Evolutionary conservation across 2,329 filamentous ascomycete genomes (phyloP).

Genomic region (Monilinia fructigena): DNA sequence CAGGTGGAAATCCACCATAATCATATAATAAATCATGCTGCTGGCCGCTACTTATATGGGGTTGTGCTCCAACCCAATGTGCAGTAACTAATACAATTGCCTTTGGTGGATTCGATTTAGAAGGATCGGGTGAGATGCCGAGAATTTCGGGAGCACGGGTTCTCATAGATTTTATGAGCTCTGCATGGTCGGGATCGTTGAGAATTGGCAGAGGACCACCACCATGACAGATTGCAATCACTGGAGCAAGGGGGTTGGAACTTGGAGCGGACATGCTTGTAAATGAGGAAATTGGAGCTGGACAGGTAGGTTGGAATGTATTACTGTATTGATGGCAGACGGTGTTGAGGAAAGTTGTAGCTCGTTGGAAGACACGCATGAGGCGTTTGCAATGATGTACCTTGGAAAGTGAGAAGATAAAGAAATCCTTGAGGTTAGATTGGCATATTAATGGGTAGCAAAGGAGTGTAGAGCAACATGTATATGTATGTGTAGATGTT

Average conservation of each 20-base stretch:
- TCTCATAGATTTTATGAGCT: slow-evolving; percentile 52
- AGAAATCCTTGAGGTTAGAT: background rate
- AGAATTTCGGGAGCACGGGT: slow-evolving; percentile 56
- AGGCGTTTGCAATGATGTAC: background rate
- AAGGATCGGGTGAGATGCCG: slow-evolving; percentile 50
- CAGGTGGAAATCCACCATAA: slow-evolving; percentile 58
- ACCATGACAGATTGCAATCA: slow-evolving; percentile 34
- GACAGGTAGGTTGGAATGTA: slow-evolving; percentile 15
- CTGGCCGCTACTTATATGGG: slow-evolving; percentile 51
- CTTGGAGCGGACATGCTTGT: slow-evolving; percentile 8
- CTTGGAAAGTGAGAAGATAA: background rate
- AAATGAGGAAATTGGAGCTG: background rate
- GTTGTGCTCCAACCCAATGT: slow-evolving; percentile 65
- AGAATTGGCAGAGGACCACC: slow-evolving; percentile 57
- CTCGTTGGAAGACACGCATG: slow-evolving; percentile 5
- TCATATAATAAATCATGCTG: slow-evolving; percentile 55
- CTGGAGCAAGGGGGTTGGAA: slow-evolving; percentile 24
- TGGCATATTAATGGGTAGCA: background rate
- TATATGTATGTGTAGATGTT: background rate
- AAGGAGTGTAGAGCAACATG: slow-evolving; percentile 2
- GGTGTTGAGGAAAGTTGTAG: slow-evolving; percentile 1
- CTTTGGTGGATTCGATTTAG: slow-evolving; percentile 49
- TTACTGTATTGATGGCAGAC: slow-evolving; percentile 20
- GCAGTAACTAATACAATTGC: slow-evolving; percentile 75
- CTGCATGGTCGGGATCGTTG: slow-evolving; percentile 52